Conservation (phyloP, 192 early-diverging fungal genomes). For the Backusella macrospora region DNA sequence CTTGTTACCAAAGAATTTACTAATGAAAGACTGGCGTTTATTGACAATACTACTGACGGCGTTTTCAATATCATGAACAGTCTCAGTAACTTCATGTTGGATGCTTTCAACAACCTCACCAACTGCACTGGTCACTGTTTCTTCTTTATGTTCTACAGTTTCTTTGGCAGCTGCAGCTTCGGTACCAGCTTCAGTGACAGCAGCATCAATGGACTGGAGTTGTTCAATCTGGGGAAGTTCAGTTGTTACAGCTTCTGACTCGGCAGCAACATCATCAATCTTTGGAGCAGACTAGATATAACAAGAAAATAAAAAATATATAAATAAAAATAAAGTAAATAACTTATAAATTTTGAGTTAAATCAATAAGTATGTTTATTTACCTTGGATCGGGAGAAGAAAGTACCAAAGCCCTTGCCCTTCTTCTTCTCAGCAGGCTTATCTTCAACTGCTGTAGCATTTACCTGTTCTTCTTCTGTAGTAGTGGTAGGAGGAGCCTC, state of each 20-base stretch:
- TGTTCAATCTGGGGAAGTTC: slow-evolving; percentile 19
- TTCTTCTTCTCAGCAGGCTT: slow-evolving; percentile 12
- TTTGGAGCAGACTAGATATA: slow-evolving; percentile 8
- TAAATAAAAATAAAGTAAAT: background rate
- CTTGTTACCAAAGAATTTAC: slow-evolving; percentile 19
- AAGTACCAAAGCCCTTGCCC: background rate
- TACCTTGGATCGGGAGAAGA: slow-evolving; percentile 26
- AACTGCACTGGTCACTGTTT: slow-evolving; percentile 4
- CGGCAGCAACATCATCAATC: background rate
- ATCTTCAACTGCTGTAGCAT: background rate
- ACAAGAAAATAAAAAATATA: background rate
- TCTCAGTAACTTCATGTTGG: slow-evolving; percentile 18
- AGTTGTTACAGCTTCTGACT: slow-evolving; percentile 8
- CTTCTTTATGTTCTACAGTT: background rate
- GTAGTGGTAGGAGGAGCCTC: background rate
- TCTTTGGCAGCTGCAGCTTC: background rate
- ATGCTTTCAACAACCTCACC: background rate
- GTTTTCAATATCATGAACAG: slow-evolving; percentile 28
- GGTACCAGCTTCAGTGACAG: background rate
- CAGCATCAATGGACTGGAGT: slow-evolving; percentile 19
- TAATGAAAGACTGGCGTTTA: slow-evolving; percentile 27
- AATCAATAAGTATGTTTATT: background rate
- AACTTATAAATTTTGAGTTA: background rate
- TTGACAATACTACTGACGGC: background rate
- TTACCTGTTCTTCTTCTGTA: background rate